phyloP scores from a whole-genome alignment of 2,329 filamentous ascomycete species.

The Fusarium verticillioides region DNA sequence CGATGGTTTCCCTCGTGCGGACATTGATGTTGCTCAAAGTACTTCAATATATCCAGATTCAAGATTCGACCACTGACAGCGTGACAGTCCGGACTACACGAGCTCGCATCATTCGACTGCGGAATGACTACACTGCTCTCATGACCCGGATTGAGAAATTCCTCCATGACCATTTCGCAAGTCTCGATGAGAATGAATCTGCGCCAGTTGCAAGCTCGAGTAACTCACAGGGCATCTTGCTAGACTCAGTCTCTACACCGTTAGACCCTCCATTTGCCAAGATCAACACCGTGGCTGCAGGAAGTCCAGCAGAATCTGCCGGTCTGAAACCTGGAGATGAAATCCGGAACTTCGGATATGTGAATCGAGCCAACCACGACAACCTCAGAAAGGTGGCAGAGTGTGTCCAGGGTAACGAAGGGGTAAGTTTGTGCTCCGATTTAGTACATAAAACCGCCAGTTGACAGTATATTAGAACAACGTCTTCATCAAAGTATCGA shows the following conservation, averaged over 20 bases:
- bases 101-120: slow-evolving; percentile 85
- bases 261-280: slow-evolving; percentile 75
- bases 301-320: slow-evolving; percentile 84
- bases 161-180: slow-evolving; percentile 92
- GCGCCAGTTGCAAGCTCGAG: slow-evolving; percentile 27
- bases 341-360: slow-evolving; percentile 86
- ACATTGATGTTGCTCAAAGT: slow-evolving; percentile 97
- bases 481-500: slow-evolving; percentile 75
- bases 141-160: slow-evolving; percentile 86
- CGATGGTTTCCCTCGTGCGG: slow-evolving; percentile 91
- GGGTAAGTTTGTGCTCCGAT: slow-evolving; percentile 66
- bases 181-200: slow-evolving; percentile 63
- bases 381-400: slow-evolving; percentile 87
- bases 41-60: slow-evolving; percentile 46
- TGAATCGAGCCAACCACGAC: slow-evolving; percentile 87
- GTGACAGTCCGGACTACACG: slow-evolving; percentile 88
- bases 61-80: slow-evolving; percentile 24
- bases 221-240: slow-evolving; percentile 46
- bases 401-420: slow-evolving; percentile 88
- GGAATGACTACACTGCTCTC: slow-evolving; percentile 92
- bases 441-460: neutral
- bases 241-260: slow-evolving; percentile 44
- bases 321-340: slow-evolving; percentile 84
- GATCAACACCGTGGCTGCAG: slow-evolving; percentile 82
- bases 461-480: slow-evolving; percentile 64